Evolutionary conservation across 1,284 basidiomycete genomes (phyloP).

Genomic region (Gomphus bonarii): DNA sequence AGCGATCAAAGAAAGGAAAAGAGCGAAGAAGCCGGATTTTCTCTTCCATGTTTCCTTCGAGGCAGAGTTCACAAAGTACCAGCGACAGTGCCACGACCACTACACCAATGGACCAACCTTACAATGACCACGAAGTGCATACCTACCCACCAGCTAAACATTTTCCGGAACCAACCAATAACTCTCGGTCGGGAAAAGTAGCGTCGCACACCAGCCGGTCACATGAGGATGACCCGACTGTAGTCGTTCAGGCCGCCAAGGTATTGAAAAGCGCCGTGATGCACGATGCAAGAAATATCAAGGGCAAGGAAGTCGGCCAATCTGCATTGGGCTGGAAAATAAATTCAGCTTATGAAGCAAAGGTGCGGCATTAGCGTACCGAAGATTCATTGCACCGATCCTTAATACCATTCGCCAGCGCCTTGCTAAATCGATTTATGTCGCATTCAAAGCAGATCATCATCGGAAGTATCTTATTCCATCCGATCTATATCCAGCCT

Average conservation of each 20-base stretch:
- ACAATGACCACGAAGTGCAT: constrained; percentile 21
- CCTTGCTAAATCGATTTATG: constrained; percentile 61
- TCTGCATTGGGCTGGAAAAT: constrained; percentile 40
- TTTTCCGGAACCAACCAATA: background rate
- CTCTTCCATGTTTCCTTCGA: background rate
- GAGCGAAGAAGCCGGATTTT: background rate
- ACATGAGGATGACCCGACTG: constrained; percentile 24
- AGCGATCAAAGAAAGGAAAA: background rate
- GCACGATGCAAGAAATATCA: constrained; percentile 65
- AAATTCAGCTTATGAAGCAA: constrained; percentile 50
- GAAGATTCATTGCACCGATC: constrained; percentile 10
- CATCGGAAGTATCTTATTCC: constrained; percentile 52
- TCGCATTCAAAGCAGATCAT: constrained; percentile 39
- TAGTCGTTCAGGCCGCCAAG: constrained; percentile 46
- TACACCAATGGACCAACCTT: background rate
- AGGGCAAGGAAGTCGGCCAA: constrained; percentile 33
- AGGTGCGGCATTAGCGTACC: constrained; percentile 28
- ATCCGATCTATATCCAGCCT: constrained; percentile 64
- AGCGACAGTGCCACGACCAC: background rate
- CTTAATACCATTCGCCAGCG: constrained; percentile 25
- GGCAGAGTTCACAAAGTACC: constrained; percentile 2
- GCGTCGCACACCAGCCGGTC: constrained; percentile 3
- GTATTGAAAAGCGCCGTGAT: constrained; percentile 56
- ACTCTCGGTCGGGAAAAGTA: background rate
- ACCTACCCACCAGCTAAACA: constrained; percentile 28